Evolutionary conservation across 2,329 filamentous ascomycete species (phyloP).

Genomic region (Cladophialophora immunda): DNA sequence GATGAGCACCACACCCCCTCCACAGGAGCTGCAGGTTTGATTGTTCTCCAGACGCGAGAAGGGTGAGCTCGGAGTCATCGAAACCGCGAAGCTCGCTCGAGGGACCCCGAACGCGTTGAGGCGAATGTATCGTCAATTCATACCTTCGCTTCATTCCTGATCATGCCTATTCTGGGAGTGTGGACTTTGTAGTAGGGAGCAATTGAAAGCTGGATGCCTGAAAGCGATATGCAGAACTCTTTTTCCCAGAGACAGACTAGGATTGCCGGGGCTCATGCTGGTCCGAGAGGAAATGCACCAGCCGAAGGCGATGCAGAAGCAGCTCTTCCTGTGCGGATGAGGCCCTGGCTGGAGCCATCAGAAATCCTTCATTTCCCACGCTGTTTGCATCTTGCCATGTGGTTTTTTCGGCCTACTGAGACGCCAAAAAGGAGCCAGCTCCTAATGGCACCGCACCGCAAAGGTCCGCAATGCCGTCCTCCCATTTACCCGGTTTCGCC

Average conservation of each 20-base stretch:
- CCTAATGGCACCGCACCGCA: not conserved
- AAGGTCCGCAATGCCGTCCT: not conserved
- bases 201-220: not conserved
- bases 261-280: not conserved
- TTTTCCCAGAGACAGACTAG: not conserved
- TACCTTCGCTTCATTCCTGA: constrained; percentile 1
- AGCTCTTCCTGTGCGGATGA: not conserved
- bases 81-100: not conserved
- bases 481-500: not conserved
- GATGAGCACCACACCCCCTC: not conserved
- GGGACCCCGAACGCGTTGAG: not conserved
- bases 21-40: not conserved
- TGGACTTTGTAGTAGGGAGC: not conserved
- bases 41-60: not conserved
- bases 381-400: not conserved
- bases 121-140: not conserved
- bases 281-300: not conserved
- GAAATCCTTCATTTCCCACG: not conserved
- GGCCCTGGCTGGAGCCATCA: not conserved
- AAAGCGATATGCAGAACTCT: not conserved
- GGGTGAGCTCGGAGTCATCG: not conserved
- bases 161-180: not conserved
- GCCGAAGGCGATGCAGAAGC: not conserved
- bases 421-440: not conserved
- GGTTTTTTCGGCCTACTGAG: not conserved